Conservation (phyloP, 179 eudicot genomes). For the Patellifolia procumbens region DNA sequence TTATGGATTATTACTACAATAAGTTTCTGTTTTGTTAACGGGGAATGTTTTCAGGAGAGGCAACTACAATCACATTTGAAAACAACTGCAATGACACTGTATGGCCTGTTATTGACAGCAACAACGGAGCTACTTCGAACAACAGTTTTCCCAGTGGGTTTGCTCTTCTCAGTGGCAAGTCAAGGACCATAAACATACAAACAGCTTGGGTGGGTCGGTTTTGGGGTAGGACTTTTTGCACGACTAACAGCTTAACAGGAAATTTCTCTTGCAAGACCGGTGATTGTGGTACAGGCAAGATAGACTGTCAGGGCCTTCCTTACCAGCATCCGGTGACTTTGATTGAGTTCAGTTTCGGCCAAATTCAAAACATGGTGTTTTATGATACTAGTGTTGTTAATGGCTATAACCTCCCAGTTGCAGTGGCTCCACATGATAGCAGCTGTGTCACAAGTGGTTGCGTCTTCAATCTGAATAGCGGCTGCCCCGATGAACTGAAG, state of each 20-base stretch:
- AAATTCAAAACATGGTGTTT: neutral
- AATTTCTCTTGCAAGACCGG: constrained; percentile 13
- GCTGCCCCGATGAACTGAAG: constrained; percentile 14
- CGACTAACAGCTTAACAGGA: neutral
- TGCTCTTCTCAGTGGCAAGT: neutral
- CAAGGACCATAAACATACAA: neutral
- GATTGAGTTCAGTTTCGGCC: neutral
- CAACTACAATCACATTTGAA: constrained; percentile 1
- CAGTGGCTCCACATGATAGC: constrained; percentile 13
- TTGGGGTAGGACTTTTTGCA: constrained; percentile 15
- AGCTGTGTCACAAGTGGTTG: constrained; percentile 26
- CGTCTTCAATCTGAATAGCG: constrained; percentile 8
- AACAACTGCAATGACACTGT: constrained; percentile 20
- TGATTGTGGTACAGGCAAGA: constrained; percentile 17
- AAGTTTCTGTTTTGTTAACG: neutral
- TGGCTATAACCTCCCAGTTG: constrained; percentile 32
- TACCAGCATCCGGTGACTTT: neutral
- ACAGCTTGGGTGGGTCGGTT: neutral
- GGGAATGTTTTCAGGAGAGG: neutral
- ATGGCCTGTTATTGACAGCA: constrained; percentile 2
- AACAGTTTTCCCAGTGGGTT: neutral
- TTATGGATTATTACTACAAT: neutral
- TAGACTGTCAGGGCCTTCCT: neutral
- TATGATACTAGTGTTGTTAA: constrained; percentile 23
- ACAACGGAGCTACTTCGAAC: neutral